phyloP scores from a whole-genome alignment of 305 asterid genomes.

The Solanum hybrid region DNA sequence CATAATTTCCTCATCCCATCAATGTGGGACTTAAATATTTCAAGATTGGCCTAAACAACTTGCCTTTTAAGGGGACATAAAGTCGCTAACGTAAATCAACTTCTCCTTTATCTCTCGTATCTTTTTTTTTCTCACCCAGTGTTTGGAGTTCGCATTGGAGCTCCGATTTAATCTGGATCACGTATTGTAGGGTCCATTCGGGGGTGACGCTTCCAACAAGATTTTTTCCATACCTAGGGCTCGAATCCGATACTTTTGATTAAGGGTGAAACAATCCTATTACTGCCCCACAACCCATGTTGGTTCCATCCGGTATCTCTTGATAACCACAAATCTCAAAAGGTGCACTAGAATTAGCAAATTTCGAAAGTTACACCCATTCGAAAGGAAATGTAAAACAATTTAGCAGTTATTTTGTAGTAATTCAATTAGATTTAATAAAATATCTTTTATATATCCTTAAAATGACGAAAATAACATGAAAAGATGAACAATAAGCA shows the following conservation, averaged over 20 bases:
- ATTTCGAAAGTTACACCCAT: no score
- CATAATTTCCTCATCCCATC: not conserved
- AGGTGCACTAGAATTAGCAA: not conserved
- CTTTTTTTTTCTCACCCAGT: not conserved
- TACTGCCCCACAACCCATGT: not conserved
- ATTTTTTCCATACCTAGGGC: not conserved
- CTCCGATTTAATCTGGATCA: fast-evolving
- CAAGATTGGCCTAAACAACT: not conserved
- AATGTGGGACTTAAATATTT: not conserved
- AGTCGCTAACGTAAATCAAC: not conserved
- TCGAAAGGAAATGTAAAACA: no score
- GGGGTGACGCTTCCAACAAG: not conserved
- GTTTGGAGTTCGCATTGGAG: no score
- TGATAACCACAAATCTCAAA: not conserved
- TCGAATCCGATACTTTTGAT: not conserved
- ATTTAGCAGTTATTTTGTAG: no score
- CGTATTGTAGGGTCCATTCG: not conserved
- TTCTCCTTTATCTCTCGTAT: not conserved
- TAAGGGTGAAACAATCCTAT: not conserved
- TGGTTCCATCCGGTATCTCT: not conserved
- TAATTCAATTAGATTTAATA: no score
- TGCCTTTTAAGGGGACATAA: not conserved
- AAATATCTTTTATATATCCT: fast-evolving
- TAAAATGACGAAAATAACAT: no score
- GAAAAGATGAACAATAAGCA: no score